Evolutionary conservation across 495 filamentous ascomycete species (phyloP), one percentile per base, ranked within the genome.

Genomic region (Neurospora sp.): DNA sequence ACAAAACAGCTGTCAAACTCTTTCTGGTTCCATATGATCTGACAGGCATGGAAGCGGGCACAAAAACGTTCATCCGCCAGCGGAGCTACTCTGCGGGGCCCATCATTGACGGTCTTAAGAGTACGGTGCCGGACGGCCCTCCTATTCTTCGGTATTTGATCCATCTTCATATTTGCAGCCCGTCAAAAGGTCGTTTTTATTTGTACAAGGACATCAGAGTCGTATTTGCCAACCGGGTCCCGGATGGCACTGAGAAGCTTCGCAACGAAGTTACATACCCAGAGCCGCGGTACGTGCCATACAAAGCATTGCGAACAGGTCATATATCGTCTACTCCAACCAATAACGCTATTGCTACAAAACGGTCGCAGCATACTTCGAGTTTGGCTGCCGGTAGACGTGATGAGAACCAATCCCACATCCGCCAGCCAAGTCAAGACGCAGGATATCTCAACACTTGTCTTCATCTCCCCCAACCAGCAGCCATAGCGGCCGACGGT

Each of bases 221-320:
- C 65, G 96, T 99, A 3, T 99, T 99, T 81, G 96, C 96, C 70
- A 99, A 99, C 80, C 90, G 96, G 38, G 96, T 98, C 3, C 96
- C 96, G 0, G 96, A 99, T 78, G 96, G 94, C 38, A 98, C 98
- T 79, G 96, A 98, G 83, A 93, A 90, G 72, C 85, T 99, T 48
- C 89, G 91, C 9, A 98, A 96, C 78, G 96, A 99, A 78, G 92
- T 95, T 39, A 92, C 96, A 70, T 84, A 91, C 69, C 94, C 96
- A 0, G 93, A 97, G 72, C 96, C 96, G 59, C 88, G 91, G 42
- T 99, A 92, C 77, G 91, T 89, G 73, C 85, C 90, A 14, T 99
- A 97, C 83, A 97, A 93, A 81, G 87, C 93, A 0, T 85, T 84
- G 22, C 80, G 86, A 31, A 35, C 53, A 65, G 6, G 53, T 9